phyloP scores from a whole-genome alignment of 306 rosid genomes.

The Cucurbita moschata region DNA sequence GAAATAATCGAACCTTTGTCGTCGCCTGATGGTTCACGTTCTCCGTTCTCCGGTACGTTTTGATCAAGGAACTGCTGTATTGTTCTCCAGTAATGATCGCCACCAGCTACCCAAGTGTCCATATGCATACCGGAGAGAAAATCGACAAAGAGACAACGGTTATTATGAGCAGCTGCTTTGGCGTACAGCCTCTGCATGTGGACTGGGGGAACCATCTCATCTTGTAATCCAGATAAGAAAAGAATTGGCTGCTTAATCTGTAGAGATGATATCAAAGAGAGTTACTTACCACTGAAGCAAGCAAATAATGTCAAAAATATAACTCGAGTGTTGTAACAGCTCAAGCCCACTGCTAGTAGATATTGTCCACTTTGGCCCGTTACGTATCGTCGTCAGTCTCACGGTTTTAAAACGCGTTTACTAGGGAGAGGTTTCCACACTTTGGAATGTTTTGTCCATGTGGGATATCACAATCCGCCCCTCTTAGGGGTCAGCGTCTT shows the following conservation, averaged over 20 bases:
- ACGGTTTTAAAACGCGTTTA: too few relatives aligned
- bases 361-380: too few relatives aligned
- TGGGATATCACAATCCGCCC: too few relatives aligned
- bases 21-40: constrained; percentile 29
- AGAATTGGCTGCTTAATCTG: constrained; percentile 95
- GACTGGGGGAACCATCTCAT: constrained; percentile 92
- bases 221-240: constrained; percentile 90
- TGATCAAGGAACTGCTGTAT: constrained; percentile 51
- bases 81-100: constrained; percentile 83
- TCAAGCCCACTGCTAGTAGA: too few relatives aligned
- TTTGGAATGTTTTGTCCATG: too few relatives aligned
- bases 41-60: constrained; percentile 37
- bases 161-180: constrained; percentile 85
- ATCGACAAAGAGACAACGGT: constrained; percentile 53
- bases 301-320: not conserved
- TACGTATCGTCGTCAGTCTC: too few relatives aligned
- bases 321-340: too few relatives aligned
- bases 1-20: constrained; percentile 4
- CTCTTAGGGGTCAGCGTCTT: too few relatives aligned
- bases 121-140: constrained; percentile 96
- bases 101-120: constrained; percentile 95
- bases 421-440: too few relatives aligned
- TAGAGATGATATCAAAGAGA: constrained; percentile 9
- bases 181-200: constrained; percentile 91
- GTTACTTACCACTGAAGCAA: not conserved